These are phyloP conservation scores for Lipomyces kockii DNA, from an alignment of 805 yeast species.

Conservation along the genomic window DNA sequence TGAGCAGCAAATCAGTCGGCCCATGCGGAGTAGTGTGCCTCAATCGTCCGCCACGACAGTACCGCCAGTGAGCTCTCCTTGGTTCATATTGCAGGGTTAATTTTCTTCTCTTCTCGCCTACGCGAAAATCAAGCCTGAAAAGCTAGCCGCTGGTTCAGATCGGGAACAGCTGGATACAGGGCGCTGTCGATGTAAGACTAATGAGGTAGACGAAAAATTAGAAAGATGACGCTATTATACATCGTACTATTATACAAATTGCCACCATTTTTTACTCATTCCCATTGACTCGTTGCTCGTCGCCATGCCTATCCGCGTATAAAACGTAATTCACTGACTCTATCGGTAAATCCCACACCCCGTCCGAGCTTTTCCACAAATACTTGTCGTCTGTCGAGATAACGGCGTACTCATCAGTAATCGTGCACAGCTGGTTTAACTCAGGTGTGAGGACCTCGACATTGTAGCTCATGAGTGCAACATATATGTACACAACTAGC, in stretches of 20 bases:
- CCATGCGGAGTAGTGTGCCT: too few species aligned
- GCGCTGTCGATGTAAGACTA: neutral
- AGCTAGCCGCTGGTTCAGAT: too few species aligned
- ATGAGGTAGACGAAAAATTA: neutral
- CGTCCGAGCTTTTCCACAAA: conserved; percentile 69
- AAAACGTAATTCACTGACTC: conserved; percentile 68
- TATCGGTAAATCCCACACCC: conserved; percentile 84
- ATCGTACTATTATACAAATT: neutral
- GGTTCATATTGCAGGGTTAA: too few species aligned
- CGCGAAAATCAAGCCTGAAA: too few species aligned
- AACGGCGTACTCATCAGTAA: conserved; percentile 69
- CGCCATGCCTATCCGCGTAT: conserved; percentile 46
- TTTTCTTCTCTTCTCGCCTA: too few species aligned
- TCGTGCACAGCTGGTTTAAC: conserved; percentile 61
- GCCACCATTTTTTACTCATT: conserved; percentile 5
- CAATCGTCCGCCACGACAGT: too few species aligned
- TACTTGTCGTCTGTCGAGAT: conserved; percentile 48
- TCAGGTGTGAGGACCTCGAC: conserved; percentile 71
- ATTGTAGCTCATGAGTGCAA: conserved; percentile 72
- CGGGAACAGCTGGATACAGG: too few species aligned
- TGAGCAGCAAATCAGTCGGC: too few species aligned
- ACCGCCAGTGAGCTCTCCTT: too few species aligned
- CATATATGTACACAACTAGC: conserved; percentile 71
- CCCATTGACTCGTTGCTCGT: conserved; percentile 9
- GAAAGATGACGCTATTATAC: neutral